Base-by-base conservation (phyloP, 2,329 filamentous ascomycete species). In the Beauveria varroae region DNA sequence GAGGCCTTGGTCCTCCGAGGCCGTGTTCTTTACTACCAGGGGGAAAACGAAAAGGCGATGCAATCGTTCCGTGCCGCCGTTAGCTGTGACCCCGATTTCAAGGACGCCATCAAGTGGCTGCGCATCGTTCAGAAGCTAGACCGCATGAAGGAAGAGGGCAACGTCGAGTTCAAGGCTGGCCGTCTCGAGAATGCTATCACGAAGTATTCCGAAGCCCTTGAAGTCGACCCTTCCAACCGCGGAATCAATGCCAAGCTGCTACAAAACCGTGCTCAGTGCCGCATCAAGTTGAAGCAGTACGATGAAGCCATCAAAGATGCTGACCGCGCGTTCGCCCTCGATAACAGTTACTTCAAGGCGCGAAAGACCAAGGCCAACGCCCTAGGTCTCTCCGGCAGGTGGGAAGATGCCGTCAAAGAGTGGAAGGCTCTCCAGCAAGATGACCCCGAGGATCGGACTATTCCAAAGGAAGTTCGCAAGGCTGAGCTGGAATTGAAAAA, bases 401-500 rank as follows among this genome's bases (percentile, higher is more conserved):
- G 95, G 93, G 92, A 98, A 67, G 91, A 95, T 64, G 90, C 92
- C 1, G 85, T 96, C 37, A 86, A 88, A 57, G 93, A 97, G 71
- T 90, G 90, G 81, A 98, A 98, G 81, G 81, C 84, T 2, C 86
- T 98, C 63, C 84, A 88, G 56, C 93, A 98, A 72, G 78, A 86
- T 63, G 91, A 95, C 67, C 93, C 93, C 2, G 82, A 87, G 64
- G 95, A 99, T 73, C 85, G 87, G 47, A 86, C 83, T 16, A 88
- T 98, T 63, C 81, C 83, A 57, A 93, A 90, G 74, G 95, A 99
- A 69, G 86, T 98, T 50, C 88, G 90, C 62, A 90, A 88, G 69
- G 95, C 93, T 1, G 93, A 99, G 78, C 79, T 97, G 28, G 95
- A 99, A 77, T 79, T 98, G 65, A 99, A 99, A 86, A 98, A 98